Base-by-base conservation (phyloP, 768 basidiomycete genomes). In the Cystofilobasidium capitatum region DNA sequence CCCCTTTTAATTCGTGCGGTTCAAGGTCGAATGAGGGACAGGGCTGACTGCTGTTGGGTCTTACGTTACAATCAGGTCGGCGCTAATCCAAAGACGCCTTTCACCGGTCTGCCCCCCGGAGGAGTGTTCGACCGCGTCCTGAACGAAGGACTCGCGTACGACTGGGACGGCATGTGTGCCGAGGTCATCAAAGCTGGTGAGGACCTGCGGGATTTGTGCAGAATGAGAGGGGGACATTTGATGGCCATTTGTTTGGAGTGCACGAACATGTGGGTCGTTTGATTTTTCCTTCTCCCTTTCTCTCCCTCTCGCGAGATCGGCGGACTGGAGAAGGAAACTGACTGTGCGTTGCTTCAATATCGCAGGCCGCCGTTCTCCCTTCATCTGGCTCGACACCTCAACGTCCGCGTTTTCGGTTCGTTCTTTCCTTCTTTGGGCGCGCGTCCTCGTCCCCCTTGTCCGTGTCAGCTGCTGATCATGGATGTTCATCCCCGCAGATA, bases 181-280 rank as follows among this genome's bases (percentile, higher is more conserved):
- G 73, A 73, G 36, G 68, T 73, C 22, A 33, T 72, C 22, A 64
- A 20, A 4, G 71, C 73, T n/a, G 71, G 70, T 45, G 49, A 44
- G 13, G 35, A 39, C 17, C 66, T 73, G 3, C 58, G 39, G 9
- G 51, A 35, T 6, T 17, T 49, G 29, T 49, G 61, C 44, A 22
- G 8, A 14, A 45, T 33, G 42, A 63, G 64, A 17, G 58, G 69
- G 36, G 71, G 71, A 1, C 59, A 66, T 14, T 61, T 72, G 60
- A 71, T 69, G 58, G 71, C 73, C 9, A 70, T 73, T 47, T 64
- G 69, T 2, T 57, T 73, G 6, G 73, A 73, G 57, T 73, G 73
- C 57, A 73, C 73, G 8, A 73, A 73, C 68, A 72, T 73, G 58
- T 62, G 17, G 5, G 61, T 45, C 42, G 24, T n/a, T 2, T 33